Evolutionary conservation across 2,329 filamentous ascomycete species (phyloP), one percentile per base, ranked within the genome.

Genomic region (Curvularia spicifera): DNA sequence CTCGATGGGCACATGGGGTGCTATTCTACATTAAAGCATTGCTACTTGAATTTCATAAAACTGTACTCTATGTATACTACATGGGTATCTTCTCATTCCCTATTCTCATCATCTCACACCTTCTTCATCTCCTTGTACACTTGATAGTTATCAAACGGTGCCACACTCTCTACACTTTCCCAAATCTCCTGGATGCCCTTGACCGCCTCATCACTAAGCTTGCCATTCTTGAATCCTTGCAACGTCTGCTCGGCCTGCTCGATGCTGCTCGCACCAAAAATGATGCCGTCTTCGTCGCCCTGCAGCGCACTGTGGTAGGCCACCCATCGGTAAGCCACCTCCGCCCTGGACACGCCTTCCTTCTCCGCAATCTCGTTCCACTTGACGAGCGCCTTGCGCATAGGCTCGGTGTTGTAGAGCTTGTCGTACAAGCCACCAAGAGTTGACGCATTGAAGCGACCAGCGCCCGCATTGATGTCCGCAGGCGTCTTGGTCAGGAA

Each of bases 271-370:
- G 78, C 75, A 5, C 79, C 79, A 33, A 81, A 71, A 53, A 81
- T 78, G 7, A 81, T 71, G 0, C 65, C 78, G 61, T 81, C 78
- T 26, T 76, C 57, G 48, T 79, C 75, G 3, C 56, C 51, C 47
- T 74, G 73, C 42, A 81, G 60, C 13, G 69, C 64, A n/a, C 69
- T 75, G 61, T 80, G 72, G 56, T 74, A 77, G 33, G 67, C 72
- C 8, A 81, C 76, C 79, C 79, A 81, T 7, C 79, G 65, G 55
- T 81, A 81, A 5, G 79, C 79, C 49, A 81, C 59, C 61, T 80
- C 78, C 1, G 79, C 78, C 50, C 71, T 73, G 3, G 66, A 60
- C 5, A 76, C 60, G 1, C 76, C 77, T 47, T 78, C 77, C 26
- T 78, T 76, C 53, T 76, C 68, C 0, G 79, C 77, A 40, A 80